Base-by-base conservation (phyloP, 495 filamentous ascomycete species). In the Pseudevernia furfuracea region DNA sequence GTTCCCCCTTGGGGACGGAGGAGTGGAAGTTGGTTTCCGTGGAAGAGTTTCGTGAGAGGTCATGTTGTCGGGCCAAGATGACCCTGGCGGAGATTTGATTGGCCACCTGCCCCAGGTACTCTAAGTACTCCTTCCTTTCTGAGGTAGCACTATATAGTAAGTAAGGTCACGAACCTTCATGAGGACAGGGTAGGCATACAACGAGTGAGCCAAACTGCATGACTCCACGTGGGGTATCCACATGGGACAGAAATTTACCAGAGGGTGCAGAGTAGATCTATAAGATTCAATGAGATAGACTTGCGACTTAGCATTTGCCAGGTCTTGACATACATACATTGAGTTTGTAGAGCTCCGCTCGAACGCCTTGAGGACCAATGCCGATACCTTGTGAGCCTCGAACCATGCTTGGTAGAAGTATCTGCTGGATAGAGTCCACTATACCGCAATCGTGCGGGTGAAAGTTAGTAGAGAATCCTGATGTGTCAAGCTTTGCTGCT, bases 151-250 rank as follows among this genome's bases (percentile, higher is more conserved):
- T n/a, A n/a, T n/a, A n/a, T n/a, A n/a, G n/a, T n/a, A n/a, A n/a
- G n/a, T n/a, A n/a, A n/a, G 4, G 19, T 44, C 19, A 52, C 48
- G 48, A 52, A 52, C 25, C 52, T 66, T 76, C n/a, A 68, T 80
- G 77, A 0, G 61, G 17, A n/a, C 68, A 69, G 3, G 83, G 84
- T 1, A 86, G 69, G 61, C 76, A 79, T 6, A 85, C 78, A 0
- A 86, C 82, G 9, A 87, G 74, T 0, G 80, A 83, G 9, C 81
- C 83, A 60, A 85, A 81, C 53, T 86, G 80, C 4, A 62, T 65
- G 3, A 60, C 46, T 5, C 74, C 76, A 0, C 79, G 74, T 0
- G 83, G 82, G 0, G 83, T 87, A 62, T 86, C 81, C 38, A 86
- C 80, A 67, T 86, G 81, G 3, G 77, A 64, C 30, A 73, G 72